These are phyloP conservation scores for Mycena sp. DNA, from an alignment of 1,284 basidiomycete genomes.

Conservation along the genomic window DNA sequence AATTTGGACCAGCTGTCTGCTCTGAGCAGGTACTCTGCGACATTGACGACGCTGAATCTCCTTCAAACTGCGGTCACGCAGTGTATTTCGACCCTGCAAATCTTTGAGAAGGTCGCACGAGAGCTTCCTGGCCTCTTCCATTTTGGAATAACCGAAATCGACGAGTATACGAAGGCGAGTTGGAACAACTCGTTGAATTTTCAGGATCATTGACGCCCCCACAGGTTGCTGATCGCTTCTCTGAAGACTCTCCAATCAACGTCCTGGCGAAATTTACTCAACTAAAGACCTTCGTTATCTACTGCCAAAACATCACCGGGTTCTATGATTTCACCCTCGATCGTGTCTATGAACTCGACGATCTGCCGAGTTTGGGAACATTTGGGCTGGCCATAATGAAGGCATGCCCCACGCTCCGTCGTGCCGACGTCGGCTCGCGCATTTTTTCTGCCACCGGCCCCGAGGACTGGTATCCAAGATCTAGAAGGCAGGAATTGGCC, in stretches of 20 bases:
- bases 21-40: background rate
- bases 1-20: background rate
- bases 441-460: background rate
- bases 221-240: background rate
- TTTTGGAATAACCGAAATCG: constrained; percentile 3
- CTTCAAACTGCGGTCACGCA: background rate
- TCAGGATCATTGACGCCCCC: background rate
- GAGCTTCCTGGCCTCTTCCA: background rate
- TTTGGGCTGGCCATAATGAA: constrained; percentile 9
- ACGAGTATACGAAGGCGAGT: background rate
- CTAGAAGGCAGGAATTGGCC: background rate
- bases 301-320: constrained; percentile 1
- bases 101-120: background rate
- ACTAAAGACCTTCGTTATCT: constrained; percentile 10
- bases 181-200: background rate
- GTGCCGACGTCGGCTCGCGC: constrained; percentile 2
- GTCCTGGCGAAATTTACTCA: constrained; percentile 1
- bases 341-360: background rate
- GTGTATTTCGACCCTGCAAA: background rate
- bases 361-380: background rate
- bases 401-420: constrained; percentile 12
- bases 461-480: background rate
- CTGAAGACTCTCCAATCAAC: background rate
- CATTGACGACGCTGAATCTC: constrained; percentile 8
- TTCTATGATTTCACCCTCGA: background rate